Base-by-base conservation (phyloP, 768 basidiomycete genomes). In the Suillus brevipes region DNA sequence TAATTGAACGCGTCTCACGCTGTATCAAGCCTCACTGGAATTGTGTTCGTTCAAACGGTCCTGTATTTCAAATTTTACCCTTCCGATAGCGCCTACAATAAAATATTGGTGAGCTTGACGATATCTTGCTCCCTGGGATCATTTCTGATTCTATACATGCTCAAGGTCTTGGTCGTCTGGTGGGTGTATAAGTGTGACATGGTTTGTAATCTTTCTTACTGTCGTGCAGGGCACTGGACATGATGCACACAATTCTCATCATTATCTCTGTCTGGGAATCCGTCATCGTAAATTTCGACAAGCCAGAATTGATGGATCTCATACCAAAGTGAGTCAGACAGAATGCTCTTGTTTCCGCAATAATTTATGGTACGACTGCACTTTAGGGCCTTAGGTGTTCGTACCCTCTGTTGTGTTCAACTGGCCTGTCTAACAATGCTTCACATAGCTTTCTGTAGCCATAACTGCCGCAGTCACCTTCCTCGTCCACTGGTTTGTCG, bases 21-120 rank as follows among this genome's bases (percentile, higher is more conserved):
- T 40, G n/a, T 5, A 6, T 34, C 6, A 25, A 76, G 75, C 38
- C 67, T 76, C 18, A 76, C 76, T 6, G 75, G 75, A 20, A 57
- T 76, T 50, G 76, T 76, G 58, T 68, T 77, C 8, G 75, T 76
- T 6, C 75, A 76, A 71, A 69, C 57, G 50, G 8, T 76, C 28
- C 23, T 76, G 55, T 76, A 76, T 56, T 77, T 60, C 52, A 76
- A 75, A 36, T 66, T 77, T 61, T 76, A 76, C 63, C 75, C 75
- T 6, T 64, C 67, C 6, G 75, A 76, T 52, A 72, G 43, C 38
- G 25, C 40, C 1, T 67, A 68, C 67, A 77, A 72, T 5, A 76
- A 76, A 60, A n/a, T 64, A 25, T 57, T 76, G 75, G 75, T 76
- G 6, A 6, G 73, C 63, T 14, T 8, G 7, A n/a, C n/a, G n/a